phyloP scores from a whole-genome alignment of 495 filamentous ascomycete species.

The Elasticomyces elasticus region DNA sequence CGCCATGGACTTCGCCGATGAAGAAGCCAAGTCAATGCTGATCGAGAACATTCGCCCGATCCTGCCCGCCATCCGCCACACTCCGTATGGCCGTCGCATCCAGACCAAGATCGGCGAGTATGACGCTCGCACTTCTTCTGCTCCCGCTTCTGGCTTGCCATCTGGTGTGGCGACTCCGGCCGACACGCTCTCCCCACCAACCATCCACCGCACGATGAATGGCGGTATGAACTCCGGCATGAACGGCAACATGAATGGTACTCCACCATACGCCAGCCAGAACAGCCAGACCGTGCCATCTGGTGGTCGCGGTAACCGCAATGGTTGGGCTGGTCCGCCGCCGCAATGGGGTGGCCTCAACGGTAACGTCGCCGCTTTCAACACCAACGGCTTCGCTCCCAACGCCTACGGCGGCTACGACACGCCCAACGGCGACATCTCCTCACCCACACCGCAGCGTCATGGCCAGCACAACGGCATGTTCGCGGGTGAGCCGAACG shows the following conservation, averaged over 20 bases:
- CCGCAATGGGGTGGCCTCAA: conserved; percentile 9
- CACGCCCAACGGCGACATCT: conserved; percentile 9
- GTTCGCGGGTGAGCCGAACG: conserved; percentile 5
- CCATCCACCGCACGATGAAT: not conserved
- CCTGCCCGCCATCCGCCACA: conserved; percentile 69
- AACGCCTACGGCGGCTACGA: conserved; percentile 1
- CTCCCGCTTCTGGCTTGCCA: not conserved
- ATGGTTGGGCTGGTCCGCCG: conserved; percentile 18
- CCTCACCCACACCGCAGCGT: conserved; percentile 18
- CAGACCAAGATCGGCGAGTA: conserved; percentile 62
- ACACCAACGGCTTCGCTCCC: not conserved
- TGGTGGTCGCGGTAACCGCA: conserved; percentile 17
- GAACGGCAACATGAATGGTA: conserved; percentile 4
- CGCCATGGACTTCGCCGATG: conserved; percentile 74
- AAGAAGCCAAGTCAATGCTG: conserved; percentile 56
- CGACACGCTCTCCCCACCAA: conserved; percentile 2
- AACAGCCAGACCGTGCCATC: not conserved
- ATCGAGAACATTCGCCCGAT: conserved; percentile 76
- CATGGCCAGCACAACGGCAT: conserved; percentile 13
- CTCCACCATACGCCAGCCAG: not conserved
- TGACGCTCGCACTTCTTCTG: conserved; percentile 20
- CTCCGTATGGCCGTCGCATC: conserved; percentile 88
- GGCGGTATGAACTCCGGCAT: not conserved
- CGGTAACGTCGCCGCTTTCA: not conserved
- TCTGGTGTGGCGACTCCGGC: conserved; percentile 8